phyloP scores from a whole-genome alignment of 495 filamentous ascomycete species.

The Immersiella caudata region DNA sequence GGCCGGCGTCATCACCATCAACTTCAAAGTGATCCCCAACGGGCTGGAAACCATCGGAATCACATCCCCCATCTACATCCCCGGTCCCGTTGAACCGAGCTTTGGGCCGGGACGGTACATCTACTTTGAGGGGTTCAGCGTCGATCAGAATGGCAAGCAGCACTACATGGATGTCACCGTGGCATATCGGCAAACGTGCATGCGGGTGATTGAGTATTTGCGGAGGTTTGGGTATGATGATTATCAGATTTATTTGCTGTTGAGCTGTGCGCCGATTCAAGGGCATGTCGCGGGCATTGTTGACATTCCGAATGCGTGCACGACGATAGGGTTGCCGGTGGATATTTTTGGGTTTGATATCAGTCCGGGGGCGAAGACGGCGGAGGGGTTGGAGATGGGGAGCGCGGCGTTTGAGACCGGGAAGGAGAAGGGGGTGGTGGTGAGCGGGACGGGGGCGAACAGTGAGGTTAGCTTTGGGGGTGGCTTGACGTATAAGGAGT shows the following conservation, averaged over 20 bases:
- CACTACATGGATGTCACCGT: constrained; percentile 92
- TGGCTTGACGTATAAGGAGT: constrained; percentile 53
- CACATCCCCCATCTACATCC: constrained; percentile 86
- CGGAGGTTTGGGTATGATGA: constrained; percentile 71
- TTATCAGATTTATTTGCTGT: constrained; percentile 88
- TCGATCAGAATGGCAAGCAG: constrained; percentile 90
- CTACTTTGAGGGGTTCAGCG: constrained; percentile 93
- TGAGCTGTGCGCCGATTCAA: constrained; percentile 89
- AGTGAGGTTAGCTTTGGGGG: constrained; percentile 54
- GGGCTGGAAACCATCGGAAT: constrained; percentile 76
- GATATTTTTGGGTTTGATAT: constrained; percentile 98
- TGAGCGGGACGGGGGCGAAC: constrained; percentile 45
- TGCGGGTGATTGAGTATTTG: constrained; percentile 84
- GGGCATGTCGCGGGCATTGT: constrained; percentile 94
- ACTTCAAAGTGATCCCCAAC: constrained; percentile 85
- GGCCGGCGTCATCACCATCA: constrained; percentile 90
- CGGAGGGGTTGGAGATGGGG: constrained; percentile 72
- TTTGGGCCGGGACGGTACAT: constrained; percentile 85
- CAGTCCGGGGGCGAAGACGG: constrained; percentile 59
- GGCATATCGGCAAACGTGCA: constrained; percentile 84
- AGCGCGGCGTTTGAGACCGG: constrained; percentile 71
- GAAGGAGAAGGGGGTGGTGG: constrained; percentile 45
- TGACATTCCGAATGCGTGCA: constrained; percentile 83
- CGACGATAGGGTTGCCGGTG: constrained; percentile 85
- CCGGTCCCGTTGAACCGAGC: constrained; percentile 89